Evolutionary conservation across 1,284 basidiomycete species (phyloP), one percentile per base, ranked within the genome.

Genomic region (Sphagnurus paluster): DNA sequence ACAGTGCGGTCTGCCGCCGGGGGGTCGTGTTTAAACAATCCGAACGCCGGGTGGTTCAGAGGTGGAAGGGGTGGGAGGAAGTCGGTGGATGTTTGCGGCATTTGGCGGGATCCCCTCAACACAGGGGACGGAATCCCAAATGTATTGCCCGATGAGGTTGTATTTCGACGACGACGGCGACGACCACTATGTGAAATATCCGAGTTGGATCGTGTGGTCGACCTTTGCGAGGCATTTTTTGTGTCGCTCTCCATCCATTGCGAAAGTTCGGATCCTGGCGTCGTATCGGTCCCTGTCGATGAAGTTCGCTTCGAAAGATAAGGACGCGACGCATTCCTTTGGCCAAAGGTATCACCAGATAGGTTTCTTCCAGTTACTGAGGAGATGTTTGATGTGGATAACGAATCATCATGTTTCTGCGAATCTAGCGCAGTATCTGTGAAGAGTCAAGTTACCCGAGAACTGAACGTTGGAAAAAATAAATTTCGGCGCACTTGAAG

Each of bases 1-100:
- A 34, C 39, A 21, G 20, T 23, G 17, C 20, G 29, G 7, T 40
- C 36, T n/a, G 28, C 30, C 21, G 20, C 11, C 21, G 32, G 30
- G n/a, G 16, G 17, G 29, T 43, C 50, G 40, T 36, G 54, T 25
- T 20, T 58, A 41, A 63, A 48, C 7, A 47, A 53, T 5, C 58
- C 59, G 35, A 78, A 65, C 30, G 70, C 75, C n/a, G 77, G 76
- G 56, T 79, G 79, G 45, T 73, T 62, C 14, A 80, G 65, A 4
- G 76, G 67, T 17, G 79, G 80, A 25, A 81, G 58, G 8, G 79
- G 76, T 7, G 79, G 79, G 2, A 62, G 63, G 21, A 55, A 47
- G 28, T 61, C 58, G 35, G 48, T 56, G 40, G 56, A 51, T 38
- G 54, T 56, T 17, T 61, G 55, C 10, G 58, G 63, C 30, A 35